Base-by-base conservation (phyloP, 306 rosid species). In the apple (Malus domestica) region DNA sequence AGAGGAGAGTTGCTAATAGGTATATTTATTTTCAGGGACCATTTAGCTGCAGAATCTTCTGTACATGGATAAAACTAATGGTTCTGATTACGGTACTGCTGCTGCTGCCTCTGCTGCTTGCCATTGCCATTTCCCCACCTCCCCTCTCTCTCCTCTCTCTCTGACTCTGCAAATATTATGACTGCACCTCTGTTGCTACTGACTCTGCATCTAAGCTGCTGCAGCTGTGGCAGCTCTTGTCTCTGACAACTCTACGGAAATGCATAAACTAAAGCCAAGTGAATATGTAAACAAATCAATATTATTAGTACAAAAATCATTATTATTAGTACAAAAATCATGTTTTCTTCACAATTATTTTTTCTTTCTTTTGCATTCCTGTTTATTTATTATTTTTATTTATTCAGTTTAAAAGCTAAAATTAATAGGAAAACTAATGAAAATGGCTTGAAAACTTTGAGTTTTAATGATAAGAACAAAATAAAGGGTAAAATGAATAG, bases 161-260 rank as follows among this genome's bases (percentile, higher is more conserved):
- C 78, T 70, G 65, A 60, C 73, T 82, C 85, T 84, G 85, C 76
- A 80, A 79, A 78, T 89, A 84, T 88, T 83, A 86, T 90, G 93
- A 87, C 96, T 89, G 96, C 88, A 88, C 91, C 86, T 86, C 91
- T 85, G 88, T 45, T 78, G 84, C 82, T 83, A 68, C 90, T 87
- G 96, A 79, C 54, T 78, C 80, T 85, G 86, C 85, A 80, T 78
- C 86, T 80, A 82, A 75, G 83, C 89, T 87, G 90, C 84, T 84
- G 95, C 82, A 70, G 69, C 79, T 84, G 80, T 87, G 84, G 86
- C 98, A 90, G 82, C 86, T 83, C 95, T 74, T 88, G 97, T 90
- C 90, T 89, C 97, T 95, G 97, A 92, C 94, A 92, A 62, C 88
- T 87, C 85, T 85, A 89, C 95, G 87, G 95, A 92, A 92, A 90